Base-by-base conservation (phyloP, 306 rosid species). In the Castanea crenata region DNA sequence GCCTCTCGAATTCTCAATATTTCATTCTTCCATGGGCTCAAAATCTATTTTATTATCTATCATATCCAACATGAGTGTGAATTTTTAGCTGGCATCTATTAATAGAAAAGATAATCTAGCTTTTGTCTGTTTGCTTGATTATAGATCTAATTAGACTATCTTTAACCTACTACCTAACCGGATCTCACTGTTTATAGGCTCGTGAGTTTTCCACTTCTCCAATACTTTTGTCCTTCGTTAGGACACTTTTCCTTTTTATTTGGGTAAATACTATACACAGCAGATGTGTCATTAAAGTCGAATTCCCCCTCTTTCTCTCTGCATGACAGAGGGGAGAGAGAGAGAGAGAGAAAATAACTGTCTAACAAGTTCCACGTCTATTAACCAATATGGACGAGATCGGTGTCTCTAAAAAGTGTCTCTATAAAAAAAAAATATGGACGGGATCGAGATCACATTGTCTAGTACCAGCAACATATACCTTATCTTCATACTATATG, bases 51-150 rank as follows among this genome's bases (percentile, higher is more conserved):
- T 34, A 55, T n/a, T 14, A 3, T 16, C 35, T 59, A 41, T 8
- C 46, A 41, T 41, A 44, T 41, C 21, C 4, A n/a, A 65, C 59
- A 69, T 62, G 63, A 70, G 80, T 76, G 79, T 69, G 54, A 18
- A 6, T 19, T 75, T 76, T 67, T 27, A 54, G 82, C 78, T 76
- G 79, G 78, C 74, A 61, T 15, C 75, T 35, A 62, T 49, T 29
- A 21, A 71, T n/a, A 35, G 70, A 13, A 70, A 82, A 49, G 79
- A 57, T 76, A 72, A 74, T 51, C 74, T 77, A 70, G 76, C 59
- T 52, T 79, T 85, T 78, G 85, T 78, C 91, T 79, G 73, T 75
- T 71, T 80, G 82, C 82, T 74, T 75, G 78, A 83, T 77, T 75
- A 75, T 79, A 78, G 81, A 79, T 56, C 83, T 70, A 21, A 46